Evolutionary conservation across 2,329 filamentous ascomycete genomes (phyloP), one percentile per base, ranked within the genome.

Genomic region (Chrysosporium keratinophilum): DNA sequence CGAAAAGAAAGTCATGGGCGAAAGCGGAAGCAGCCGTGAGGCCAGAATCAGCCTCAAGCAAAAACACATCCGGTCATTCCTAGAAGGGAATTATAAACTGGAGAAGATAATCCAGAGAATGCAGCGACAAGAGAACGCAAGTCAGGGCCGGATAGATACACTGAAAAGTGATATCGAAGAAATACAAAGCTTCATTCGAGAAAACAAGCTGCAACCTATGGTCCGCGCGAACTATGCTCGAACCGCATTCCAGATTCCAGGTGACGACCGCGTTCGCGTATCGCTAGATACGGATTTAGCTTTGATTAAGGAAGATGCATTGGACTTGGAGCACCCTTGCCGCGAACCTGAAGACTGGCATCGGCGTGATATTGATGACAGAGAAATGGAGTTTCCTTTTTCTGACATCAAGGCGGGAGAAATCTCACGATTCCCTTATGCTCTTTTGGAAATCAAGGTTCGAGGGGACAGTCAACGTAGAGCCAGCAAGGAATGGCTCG

Each of bases 181-280:
- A 56, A 87, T 97, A 40, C 88, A 95, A 67, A 74, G 77, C 0
- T 91, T 95, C 63, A 82, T 96, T 66, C 80, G 81, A 63, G 78
- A 86, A 46, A 81, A 87, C 63, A 79, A 86, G 53, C 76, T 98
- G 14, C 82, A 91, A 66, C 93, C 93, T 4, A 79, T 95, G 33
- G 70, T 98, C 51, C 83, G 93, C 49, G 93, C 93, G 58, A 95
- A 95, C 71, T 97, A 97, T 68, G 87, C 84, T 39, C 86, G 93
- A 58, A 95, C 89, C 0, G 93, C 93, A 0, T 98, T 97, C 74
- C 93, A 98, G 70, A 95, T 95, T 60, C 93, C 93, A 5, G 82
- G 87, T 12, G 90, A 98, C 66, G 83, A 94, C 68, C 85, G 87
- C 17, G 84, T 98, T 45, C 83, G 93, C 52, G 87, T 98, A 62